phyloP scores from a whole-genome alignment of 495 filamentous ascomycete species.

The Penicillium tannophilum region DNA sequence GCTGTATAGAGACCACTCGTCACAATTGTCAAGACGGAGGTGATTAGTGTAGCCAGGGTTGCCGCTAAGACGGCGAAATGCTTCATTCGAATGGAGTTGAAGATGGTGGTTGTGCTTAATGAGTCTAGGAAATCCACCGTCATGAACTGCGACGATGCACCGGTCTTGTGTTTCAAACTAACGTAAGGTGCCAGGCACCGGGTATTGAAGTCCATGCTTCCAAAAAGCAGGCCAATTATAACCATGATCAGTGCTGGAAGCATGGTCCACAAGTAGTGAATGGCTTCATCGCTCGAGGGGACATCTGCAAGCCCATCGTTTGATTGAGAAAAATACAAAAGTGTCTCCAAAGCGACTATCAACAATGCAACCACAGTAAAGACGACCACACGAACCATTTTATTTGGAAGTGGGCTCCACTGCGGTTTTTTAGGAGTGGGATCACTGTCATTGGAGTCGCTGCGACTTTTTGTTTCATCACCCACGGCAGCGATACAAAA shows the following conservation, averaged over 20 bases:
- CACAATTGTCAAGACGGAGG: conserved; percentile 17
- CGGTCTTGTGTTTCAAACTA: not conserved
- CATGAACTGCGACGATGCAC: conserved; percentile 15
- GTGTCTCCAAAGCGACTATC: conserved; percentile 13
- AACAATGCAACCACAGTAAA: conserved; percentile 6
- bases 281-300: not conserved
- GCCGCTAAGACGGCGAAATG: conserved; percentile 19
- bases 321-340: conserved; percentile 13
- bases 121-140: conserved; percentile 12
- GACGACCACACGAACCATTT: conserved; percentile 5
- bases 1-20: conserved; percentile 19
- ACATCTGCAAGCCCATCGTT: conserved; percentile 16
- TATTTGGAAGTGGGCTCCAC: conserved; percentile 20
- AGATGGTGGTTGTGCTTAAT: not conserved
- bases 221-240: conserved; percentile 4
- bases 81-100: not conserved
- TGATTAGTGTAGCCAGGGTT: conserved; percentile 7
- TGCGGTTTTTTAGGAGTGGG: not conserved
- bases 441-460: not conserved
- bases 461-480: not conserved
- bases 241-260: conserved; percentile 18
- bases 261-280: conserved; percentile 20
- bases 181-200: conserved; percentile 19
- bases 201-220: conserved; percentile 16
- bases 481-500: not conserved